These are phyloP conservation scores for Nannizziopsis barbatae DNA, from an alignment of 2,329 filamentous ascomycete species.

Conservation along the genomic window DNA sequence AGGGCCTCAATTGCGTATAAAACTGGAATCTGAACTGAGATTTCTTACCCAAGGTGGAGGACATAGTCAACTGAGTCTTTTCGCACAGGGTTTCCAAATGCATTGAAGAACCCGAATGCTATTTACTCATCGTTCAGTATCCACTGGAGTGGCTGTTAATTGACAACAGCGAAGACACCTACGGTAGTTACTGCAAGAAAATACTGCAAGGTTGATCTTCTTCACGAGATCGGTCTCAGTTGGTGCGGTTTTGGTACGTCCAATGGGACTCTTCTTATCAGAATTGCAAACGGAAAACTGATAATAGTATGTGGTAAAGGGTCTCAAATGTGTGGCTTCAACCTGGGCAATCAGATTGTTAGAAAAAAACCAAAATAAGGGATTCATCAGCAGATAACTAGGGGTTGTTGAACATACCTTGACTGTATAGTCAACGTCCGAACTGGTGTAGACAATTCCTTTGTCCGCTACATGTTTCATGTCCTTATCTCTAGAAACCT, in stretches of 20 bases:
- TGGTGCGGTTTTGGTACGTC: slow-evolving; percentile 60
- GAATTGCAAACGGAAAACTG: slow-evolving; percentile 59
- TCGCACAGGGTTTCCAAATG: slow-evolving; percentile 47
- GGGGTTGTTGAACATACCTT: slow-evolving; percentile 40
- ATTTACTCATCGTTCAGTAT: background rate
- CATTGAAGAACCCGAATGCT: slow-evolving; percentile 49
- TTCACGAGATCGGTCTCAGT: slow-evolving; percentile 43
- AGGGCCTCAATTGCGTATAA: background rate
- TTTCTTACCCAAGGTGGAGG: slow-evolving; percentile 36
- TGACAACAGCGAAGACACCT: slow-evolving; percentile 9
- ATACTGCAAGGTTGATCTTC: slow-evolving; percentile 54
- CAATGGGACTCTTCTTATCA: slow-evolving; percentile 47
- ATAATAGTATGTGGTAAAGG: slow-evolving; percentile 55
- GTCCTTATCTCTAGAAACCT: slow-evolving; percentile 43
- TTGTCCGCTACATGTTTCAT: slow-evolving; percentile 41
- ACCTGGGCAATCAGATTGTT: slow-evolving; percentile 34
- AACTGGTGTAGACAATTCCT: slow-evolving; percentile 57
- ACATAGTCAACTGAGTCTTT: slow-evolving; percentile 53
- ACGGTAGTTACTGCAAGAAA: slow-evolving; percentile 60
- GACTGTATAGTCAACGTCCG: slow-evolving; percentile 64
- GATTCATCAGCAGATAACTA: background rate
- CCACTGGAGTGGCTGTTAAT: background rate
- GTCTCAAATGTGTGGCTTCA: slow-evolving; percentile 51
- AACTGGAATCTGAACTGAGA: background rate
- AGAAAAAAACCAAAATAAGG: background rate